These are phyloP conservation scores for Calonectria naviculata DNA, from an alignment of 2,329 filamentous ascomycete genomes.

Conservation along the genomic window DNA sequence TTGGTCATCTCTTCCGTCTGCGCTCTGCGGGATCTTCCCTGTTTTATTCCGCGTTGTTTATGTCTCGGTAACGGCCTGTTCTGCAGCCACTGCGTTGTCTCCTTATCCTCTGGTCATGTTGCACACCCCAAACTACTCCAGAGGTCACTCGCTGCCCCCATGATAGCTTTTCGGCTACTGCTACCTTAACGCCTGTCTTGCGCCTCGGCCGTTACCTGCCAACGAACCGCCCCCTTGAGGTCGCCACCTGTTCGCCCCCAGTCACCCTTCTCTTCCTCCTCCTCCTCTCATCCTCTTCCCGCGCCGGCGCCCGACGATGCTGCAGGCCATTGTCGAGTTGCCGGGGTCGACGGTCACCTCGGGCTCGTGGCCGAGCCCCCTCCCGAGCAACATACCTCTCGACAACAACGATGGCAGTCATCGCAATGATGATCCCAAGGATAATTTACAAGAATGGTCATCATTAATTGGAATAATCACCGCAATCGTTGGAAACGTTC, in stretches of 20 bases:
- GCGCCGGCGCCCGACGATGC: conserved; percentile 39
- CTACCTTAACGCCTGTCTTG: conserved; percentile 17
- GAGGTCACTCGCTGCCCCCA: conserved; percentile 37
- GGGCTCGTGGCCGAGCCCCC: conserved; percentile 27
- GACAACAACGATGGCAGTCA: conserved; percentile 40
- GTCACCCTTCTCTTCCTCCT: conserved; percentile 23
- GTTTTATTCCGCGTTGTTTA: neutral
- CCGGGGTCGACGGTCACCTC: conserved; percentile 35
- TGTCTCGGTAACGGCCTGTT: neutral
- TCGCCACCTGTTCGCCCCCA: conserved; percentile 15
- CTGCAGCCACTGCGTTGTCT: conserved; percentile 17
- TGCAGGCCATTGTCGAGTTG: conserved; percentile 35
- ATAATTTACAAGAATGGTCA: conserved; percentile 79
- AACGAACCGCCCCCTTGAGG: neutral
- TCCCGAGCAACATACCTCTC: conserved; percentile 24
- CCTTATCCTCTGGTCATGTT: conserved; percentile 37
- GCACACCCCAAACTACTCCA: conserved; percentile 26
- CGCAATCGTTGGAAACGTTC: conserved; percentile 89
- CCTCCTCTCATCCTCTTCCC: conserved; percentile 17
- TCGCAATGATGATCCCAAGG: conserved; percentile 54
- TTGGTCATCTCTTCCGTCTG: neutral
- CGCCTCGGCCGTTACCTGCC: conserved; percentile 12
- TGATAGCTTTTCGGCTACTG: conserved; percentile 32
- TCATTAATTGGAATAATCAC: conserved; percentile 95
- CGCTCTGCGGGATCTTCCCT: neutral